Evolutionary conservation across 176 grass and related monocot genomes (phyloP).

Genomic region (Aegilops speltoides): DNA sequence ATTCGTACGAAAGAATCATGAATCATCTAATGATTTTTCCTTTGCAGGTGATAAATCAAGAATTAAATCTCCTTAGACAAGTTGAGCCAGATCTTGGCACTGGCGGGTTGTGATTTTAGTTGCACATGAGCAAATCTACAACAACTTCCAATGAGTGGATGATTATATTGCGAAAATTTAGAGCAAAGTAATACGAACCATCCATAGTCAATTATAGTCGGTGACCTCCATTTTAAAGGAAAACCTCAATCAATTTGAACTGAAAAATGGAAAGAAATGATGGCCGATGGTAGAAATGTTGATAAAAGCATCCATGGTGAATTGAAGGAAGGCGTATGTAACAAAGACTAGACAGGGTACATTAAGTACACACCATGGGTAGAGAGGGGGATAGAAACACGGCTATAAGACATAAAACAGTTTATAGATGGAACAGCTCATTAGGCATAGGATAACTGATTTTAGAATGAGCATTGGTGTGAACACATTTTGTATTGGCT

Average conservation of each 20-base stretch:
- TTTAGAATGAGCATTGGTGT: background rate
- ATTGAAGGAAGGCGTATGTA: background rate
- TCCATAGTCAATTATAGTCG: background rate
- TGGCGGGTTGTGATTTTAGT: background rate
- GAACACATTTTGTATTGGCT: constrained; percentile 14
- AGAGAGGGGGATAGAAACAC: background rate
- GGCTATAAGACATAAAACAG: background rate
- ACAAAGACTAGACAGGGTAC: background rate
- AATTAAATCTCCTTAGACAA: background rate
- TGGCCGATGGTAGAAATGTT: background rate
- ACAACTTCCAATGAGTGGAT: background rate
- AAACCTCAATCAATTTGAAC: background rate
- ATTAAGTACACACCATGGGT: background rate
- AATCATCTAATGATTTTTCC: constrained; percentile 6
- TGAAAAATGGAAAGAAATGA: constrained; percentile 1
- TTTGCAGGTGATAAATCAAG: background rate
- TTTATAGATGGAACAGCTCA: background rate
- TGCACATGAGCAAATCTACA: constrained; percentile 2
- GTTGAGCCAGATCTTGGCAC: background rate
- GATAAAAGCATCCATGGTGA: background rate
- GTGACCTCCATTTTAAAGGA: background rate
- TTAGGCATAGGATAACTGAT: background rate
- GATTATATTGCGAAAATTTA: background rate
- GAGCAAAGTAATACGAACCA: background rate
- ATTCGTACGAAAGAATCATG: background rate